Conservation (phyloP, 495 filamentous ascomycete genomes). For the Aspergillus cavernicola region DNA sequence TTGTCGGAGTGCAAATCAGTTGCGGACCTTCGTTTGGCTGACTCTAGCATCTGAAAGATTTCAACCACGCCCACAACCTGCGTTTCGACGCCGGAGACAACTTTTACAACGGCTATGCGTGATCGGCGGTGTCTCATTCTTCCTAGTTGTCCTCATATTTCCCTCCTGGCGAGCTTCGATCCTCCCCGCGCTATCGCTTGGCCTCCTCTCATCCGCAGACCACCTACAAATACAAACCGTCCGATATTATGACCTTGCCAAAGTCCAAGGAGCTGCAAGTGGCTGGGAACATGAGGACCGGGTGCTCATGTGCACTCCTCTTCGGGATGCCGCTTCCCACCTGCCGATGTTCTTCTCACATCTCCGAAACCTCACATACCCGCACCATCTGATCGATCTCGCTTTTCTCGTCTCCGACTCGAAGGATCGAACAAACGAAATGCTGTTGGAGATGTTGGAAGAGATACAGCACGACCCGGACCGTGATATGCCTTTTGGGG, state of each 20-base stretch:
- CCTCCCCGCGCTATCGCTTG: constrained; percentile 59
- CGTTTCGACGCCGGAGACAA: constrained; percentile 68
- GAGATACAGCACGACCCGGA: constrained; percentile 79
- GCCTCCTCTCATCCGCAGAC: constrained; percentile 62
- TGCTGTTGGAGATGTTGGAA: constrained; percentile 68
- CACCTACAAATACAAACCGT: constrained; percentile 87
- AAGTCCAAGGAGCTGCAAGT: constrained; percentile 81
- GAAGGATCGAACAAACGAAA: constrained; percentile 80
- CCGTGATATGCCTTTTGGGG: constrained; percentile 78
- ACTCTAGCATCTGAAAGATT: constrained; percentile 54
- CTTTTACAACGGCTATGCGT: constrained; percentile 65
- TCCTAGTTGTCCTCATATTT: constrained; percentile 66
- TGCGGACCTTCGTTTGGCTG: not conserved
- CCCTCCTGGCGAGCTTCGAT: constrained; percentile 68
- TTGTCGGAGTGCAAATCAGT: not conserved
- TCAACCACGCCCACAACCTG: constrained; percentile 76
- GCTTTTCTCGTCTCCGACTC: constrained; percentile 98
- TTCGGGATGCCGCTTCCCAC: constrained; percentile 91
- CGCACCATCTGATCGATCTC: constrained; percentile 91
- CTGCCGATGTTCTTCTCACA: constrained; percentile 98
- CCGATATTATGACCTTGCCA: constrained; percentile 91
- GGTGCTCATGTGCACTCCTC: constrained; percentile 90
- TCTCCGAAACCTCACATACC: constrained; percentile 93
- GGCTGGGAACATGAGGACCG: constrained; percentile 96
- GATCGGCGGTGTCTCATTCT: constrained; percentile 44